These are phyloP conservation scores for Fusarium nanum DNA, from an alignment of 2,329 filamentous ascomycete genomes.

Conservation along the genomic window DNA sequence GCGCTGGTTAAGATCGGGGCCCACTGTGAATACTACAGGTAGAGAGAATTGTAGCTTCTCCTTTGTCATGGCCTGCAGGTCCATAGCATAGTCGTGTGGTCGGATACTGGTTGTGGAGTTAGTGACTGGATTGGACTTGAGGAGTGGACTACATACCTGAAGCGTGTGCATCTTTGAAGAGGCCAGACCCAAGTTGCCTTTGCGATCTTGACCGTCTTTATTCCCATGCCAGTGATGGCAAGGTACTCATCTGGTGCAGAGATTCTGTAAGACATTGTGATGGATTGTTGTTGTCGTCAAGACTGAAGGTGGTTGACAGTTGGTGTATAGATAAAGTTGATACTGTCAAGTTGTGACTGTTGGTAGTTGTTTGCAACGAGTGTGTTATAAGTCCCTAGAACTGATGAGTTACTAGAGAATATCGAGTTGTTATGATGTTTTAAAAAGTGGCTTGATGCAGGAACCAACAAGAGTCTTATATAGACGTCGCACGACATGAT, in stretches of 20 bases:
- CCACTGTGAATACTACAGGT: slow-evolving; percentile 87
- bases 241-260: slow-evolving; percentile 86
- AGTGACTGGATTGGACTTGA: background rate
- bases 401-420: slow-evolving; percentile 10
- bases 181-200: slow-evolving; percentile 81
- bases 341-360: background rate
- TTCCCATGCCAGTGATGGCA: slow-evolving; percentile 83
- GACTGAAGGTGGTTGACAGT: background rate
- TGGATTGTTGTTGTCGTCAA: background rate
- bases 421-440: background rate
- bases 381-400: slow-evolving; percentile 16
- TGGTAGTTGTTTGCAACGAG: slow-evolving; percentile 12
- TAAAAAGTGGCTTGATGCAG: slow-evolving; percentile 4
- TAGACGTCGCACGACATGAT: slow-evolving; percentile 8
- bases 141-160: slow-evolving; percentile 46
- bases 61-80: slow-evolving; percentile 87
- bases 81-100: slow-evolving; percentile 85
- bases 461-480: slow-evolving; percentile 20
- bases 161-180: slow-evolving; percentile 73
- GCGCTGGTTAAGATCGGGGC: slow-evolving; percentile 76
- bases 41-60: slow-evolving; percentile 88
- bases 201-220: slow-evolving; percentile 79
- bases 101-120: slow-evolving; percentile 62
- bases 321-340: background rate
- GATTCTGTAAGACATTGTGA: slow-evolving; percentile 70